Evolutionary conservation across 805 yeast species (phyloP), one percentile per base, ranked within the genome.

Genomic region (Wickerhamiella occidentalis): DNA sequence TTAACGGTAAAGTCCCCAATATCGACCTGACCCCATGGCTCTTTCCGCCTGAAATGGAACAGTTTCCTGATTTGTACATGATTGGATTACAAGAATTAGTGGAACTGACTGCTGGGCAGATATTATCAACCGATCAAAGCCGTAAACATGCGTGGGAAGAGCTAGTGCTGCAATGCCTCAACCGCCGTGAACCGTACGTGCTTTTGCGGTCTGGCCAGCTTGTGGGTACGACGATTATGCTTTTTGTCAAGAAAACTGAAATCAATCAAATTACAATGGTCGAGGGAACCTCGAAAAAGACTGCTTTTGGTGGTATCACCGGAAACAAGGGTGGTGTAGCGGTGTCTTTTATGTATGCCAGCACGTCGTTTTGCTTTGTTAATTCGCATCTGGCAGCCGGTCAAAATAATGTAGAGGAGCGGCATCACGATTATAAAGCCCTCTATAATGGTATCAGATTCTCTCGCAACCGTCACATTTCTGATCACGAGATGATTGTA

Each of bases 251-350:
- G 55, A 77, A 78, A 49, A 66, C 74, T 2, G 79, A 81, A 54
- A 66, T 83, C 23, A 63, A 66, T 18, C 61, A 71, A 48, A 79
- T 92, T 3, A 83, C 85, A 12, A 81, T 82, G 59, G 96, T 92
- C 4, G 88, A 87, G 56, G 96, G 96, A n/a, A 76, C 88, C n/a
- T 76, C 84, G 11, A 90, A 88, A 59, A 90, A 90, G 65, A 90
- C 97, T 0, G 98, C 97, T 0, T 69, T 92, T 49, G 96, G 96
- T 35, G 98, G 98, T 41, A 90, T 92, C 68, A 78, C 97, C 0
- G 98, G 96, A 15, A 90, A 92, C 63, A 90, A 90, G 64, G 98
- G 98, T 41, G 96, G 94, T 3, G 94, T 88, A 52, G 96, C 95
- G 0, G 85, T 92, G 13, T 74, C 96, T 53, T 84, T 90, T 65